Conservation (phyloP, 2,329 filamentous ascomycete genomes). For the Tolypocladium ovalisporum region DNA sequence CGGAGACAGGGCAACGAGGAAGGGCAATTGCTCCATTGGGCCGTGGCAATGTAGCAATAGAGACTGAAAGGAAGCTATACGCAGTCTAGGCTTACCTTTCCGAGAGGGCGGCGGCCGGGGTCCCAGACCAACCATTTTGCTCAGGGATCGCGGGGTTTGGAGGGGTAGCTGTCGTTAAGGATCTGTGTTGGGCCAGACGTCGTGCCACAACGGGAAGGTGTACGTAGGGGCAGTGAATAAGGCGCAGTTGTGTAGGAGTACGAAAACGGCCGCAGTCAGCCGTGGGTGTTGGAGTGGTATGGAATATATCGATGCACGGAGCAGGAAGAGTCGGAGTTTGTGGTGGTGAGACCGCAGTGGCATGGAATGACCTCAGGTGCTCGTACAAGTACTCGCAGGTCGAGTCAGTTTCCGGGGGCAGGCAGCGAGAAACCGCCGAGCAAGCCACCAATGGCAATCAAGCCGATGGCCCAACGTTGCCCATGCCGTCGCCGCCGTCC, state of each 20-base stretch:
- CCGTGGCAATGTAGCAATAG: neutral
- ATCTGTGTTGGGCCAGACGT: neutral
- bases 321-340: neutral
- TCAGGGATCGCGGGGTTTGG: conserved; percentile 22
- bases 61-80: neutral
- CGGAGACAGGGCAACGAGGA: neutral
- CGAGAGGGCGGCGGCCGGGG: conserved; percentile 38
- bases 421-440: neutral
- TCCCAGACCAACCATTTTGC: conserved; percentile 40
- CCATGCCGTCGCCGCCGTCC: neutral
- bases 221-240: neutral
- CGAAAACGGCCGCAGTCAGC: neutral
- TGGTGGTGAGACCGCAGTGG: neutral
- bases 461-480: neutral
- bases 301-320: neutral
- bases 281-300: neutral
- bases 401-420: neutral
- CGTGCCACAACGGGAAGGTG: neutral
- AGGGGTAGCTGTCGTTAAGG: conserved; percentile 18
- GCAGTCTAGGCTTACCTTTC: conserved; percentile 46
- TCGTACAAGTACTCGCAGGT: neutral
- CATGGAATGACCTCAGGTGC: neutral
- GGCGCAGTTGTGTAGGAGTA: neutral
- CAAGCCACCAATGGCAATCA: neutral
- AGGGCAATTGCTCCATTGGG: neutral